Base-by-base conservation (phyloP, 2,329 filamentous ascomycete genomes). In the Cladorrhinum sp. region DNA sequence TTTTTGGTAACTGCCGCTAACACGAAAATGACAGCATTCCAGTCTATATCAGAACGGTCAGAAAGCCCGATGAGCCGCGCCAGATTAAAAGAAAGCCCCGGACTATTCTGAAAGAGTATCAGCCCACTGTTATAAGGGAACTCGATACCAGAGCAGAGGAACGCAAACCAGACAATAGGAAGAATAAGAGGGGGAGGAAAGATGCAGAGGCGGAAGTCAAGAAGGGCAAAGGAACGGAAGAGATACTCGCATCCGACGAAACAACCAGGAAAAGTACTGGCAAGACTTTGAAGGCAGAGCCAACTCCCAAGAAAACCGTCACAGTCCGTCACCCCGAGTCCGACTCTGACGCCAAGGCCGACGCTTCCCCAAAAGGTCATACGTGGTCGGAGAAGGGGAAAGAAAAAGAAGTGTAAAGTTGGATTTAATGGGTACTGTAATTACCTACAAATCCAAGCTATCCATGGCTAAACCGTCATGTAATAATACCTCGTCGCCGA, bases 401-500 rank as follows among this genome's bases (percentile, higher is more conserved):
- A 16, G 33, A 36, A 12, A 36, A 36, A 16, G 33, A 36, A 28
- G n/a, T n/a, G n/a, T n/a, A n/a, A n/a, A n/a, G n/a, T n/a, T n/a
- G n/a, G n/a, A n/a, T n/a, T n/a, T n/a, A n/a, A n/a, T n/a, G n/a
- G n/a, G n/a, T n/a, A n/a, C n/a, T n/a, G n/a, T n/a, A n/a, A n/a
- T n/a, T n/a, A n/a, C n/a, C n/a, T n/a, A n/a, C n/a, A n/a, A n/a
- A n/a, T n/a, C n/a, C n/a, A n/a, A n/a, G n/a, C n/a, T n/a, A n/a
- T n/a, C n/a, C n/a, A n/a, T n/a, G n/a, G n/a, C n/a, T n/a, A 67
- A 12, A 66, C 63, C 16, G 60, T 61, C 62, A 74, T 68, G 50
- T 78, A 76, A 64, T 78, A 79, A 57, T 77, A 79, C 58, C 78
- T 68, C n/a, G 77, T 77, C 7, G 65, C 73, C 2, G 68, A 58